Evolutionary conservation across 83 land plant genomes (phyloP).

Genomic region (Picea engelmannii): DNA sequence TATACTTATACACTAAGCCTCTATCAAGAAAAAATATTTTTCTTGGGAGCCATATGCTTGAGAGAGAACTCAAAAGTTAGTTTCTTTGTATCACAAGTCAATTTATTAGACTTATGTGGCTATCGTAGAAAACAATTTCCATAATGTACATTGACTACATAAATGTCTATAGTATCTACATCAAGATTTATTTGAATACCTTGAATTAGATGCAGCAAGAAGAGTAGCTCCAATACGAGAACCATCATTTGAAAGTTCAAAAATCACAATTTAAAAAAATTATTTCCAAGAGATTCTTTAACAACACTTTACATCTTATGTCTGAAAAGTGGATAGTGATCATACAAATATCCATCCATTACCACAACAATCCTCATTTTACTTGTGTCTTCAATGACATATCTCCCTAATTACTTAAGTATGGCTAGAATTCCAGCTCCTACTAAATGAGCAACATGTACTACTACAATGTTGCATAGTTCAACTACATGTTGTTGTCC

Average conservation of each 20-base stretch:
- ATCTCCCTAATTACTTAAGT: no score
- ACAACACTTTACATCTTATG: no score
- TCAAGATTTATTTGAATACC: slow-evolving; percentile 24
- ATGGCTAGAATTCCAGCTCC: no score
- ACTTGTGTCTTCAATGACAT: no score
- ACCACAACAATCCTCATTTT: no score
- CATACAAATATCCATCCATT: no score
- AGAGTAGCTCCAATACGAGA: slow-evolving; percentile 83
- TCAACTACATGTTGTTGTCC: no score
- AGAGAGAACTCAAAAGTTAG: slow-evolving; percentile 3
- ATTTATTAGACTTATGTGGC: background rate
- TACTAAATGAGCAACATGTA: no score
- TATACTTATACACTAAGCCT: background rate
- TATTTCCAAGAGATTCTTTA: no score
- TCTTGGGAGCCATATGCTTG: background rate
- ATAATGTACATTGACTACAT: background rate
- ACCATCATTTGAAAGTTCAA: slow-evolving; percentile 75
- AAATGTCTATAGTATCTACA: slow-evolving; percentile 3
- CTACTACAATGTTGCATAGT: no score
- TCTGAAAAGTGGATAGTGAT: no score
- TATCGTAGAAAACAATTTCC: background rate
- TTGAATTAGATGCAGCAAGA: slow-evolving; percentile 71
- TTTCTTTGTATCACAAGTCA: background rate
- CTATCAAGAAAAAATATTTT: background rate
- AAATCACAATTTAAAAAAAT: no score